A percentile compares a stretch with the other conserved stretches of the same genome.
Evolutionary conservation across 1,284 basidiomycete species (phyloP).

Genomic region (Pseudomicrostroma phylloplanum): DNA sequence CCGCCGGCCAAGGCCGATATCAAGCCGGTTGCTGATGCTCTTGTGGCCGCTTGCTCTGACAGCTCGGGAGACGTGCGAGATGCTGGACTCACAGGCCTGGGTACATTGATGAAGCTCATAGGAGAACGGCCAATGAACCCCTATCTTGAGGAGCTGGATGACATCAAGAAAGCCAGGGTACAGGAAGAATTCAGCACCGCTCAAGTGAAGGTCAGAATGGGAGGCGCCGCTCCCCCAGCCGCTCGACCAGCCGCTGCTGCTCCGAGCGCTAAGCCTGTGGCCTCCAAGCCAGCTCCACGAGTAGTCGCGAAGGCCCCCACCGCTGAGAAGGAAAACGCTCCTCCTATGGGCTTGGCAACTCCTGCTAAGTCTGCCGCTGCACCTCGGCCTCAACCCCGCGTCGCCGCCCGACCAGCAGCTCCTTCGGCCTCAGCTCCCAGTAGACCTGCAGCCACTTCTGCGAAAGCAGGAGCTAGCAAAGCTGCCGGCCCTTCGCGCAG

Average conservation of each 20-base stretch:
- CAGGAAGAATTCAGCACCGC: conserved; percentile 71
- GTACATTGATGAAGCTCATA: conserved; percentile 92
- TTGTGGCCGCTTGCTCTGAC: conserved; percentile 76
- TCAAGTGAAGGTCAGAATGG: conserved; percentile 37
- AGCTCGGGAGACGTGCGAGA: conserved; percentile 83
- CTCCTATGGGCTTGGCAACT: conserved; percentile 30
- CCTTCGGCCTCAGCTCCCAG: conserved; percentile 58
- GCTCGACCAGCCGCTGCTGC: conserved; percentile 16
- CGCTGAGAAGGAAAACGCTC: conserved; percentile 56
- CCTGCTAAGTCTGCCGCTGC: conserved; percentile 23
- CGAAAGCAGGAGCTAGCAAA: conserved; percentile 44
- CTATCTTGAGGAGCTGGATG: conserved; percentile 76
- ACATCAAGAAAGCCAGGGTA: conserved; percentile 85
- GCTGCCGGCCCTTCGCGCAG: conserved; percentile 51
- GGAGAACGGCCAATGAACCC: conserved; percentile 87
- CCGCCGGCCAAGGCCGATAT: conserved; percentile 70
- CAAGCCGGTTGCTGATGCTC: conserved; percentile 73
- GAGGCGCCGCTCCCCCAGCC: conserved; percentile 16
- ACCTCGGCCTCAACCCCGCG: not conserved
- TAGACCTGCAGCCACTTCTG: conserved; percentile 53
- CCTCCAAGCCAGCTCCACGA: not conserved
- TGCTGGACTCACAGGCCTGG: conserved; percentile 79
- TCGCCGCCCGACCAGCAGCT: conserved; percentile 39
- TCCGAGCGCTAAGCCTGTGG: not conserved
- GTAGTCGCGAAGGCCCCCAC: conserved; percentile 21